Base-by-base conservation (phyloP, 208 protist species). In the Sergeia podlipaevii region DNA sequence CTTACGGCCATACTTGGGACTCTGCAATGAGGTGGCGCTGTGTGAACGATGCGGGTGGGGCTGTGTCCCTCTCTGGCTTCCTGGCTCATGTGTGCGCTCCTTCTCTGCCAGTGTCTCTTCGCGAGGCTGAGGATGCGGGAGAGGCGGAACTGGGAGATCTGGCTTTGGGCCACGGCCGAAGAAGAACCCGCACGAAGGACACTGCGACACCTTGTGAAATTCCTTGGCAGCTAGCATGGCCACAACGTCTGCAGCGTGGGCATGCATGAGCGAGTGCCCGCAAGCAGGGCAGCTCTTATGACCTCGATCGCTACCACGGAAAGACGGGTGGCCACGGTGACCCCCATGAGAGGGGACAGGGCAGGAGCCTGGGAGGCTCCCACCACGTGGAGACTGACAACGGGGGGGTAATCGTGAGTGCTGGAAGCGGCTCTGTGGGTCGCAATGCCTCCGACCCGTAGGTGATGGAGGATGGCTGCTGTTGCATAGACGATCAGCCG, bases 1-100 rank as follows among this genome's bases (percentile, higher is more conserved):
- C 55, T 88, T 91, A 11, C 70, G 68, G 7, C 87, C 87, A 37
- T 77, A 77, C 27, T 60, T 37, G 4, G 73, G 65, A n/a, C n/a
- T n/a, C n/a, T 17, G 51, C 44, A 57, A 17, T 28, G 10, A 53
- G 54, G 1, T 29, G 52, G 11, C 33, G 27, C 6, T 39, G 48
- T 1, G 37, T 29, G 10, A 38, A 24, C 5, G 58, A 39, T 5
- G 29, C 5, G 36, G 24, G 18, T 7, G 7, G 36, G 33, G 20
- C 30, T 15, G 17, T 10, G 42, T 48, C 54, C 27, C 49, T 38
- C 6, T 46, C 50, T 2, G 44, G n/a, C 1, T n/a, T 28, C 11
- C 13, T 13, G n/a, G 1, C 2, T 27, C 1, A n/a, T n/a, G n/a
- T n/a, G n/a, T n/a, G n/a, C n/a, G n/a, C n/a, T n/a, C n/a, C n/a